Base-by-base conservation (phyloP, 352 stramenopile genomes). In the Phytopythium litorale region DNA sequence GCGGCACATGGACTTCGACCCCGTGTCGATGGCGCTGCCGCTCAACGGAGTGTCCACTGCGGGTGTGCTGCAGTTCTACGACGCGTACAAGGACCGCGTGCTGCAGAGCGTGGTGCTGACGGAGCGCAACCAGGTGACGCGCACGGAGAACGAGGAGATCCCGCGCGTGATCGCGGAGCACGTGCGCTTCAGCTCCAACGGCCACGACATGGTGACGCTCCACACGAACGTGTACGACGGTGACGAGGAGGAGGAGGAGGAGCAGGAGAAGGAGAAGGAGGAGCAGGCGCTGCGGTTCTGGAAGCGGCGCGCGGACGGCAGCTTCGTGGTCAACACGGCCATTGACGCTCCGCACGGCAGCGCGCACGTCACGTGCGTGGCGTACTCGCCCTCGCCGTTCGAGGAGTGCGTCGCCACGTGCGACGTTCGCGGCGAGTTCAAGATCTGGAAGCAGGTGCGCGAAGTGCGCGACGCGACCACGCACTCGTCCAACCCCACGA, bases 81-180 rank as follows among this genome's bases (percentile, higher is more conserved):
- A 93, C 23, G 80, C 86, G 19, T 88, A 90, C 65, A 76, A 87
- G 40, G 82, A 95, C 63, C 86, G 82, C 16, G 82, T 95, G 33
- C 62, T 93, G 5, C 70, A 81, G 62, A 90, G 74, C 35, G 62
- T 95, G 33, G 40, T 81, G 59, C 68, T 95, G 11, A 92, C 83
- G 25, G 81, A 92, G 51, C 86, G 86, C 43, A 95, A 95, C 68
- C 84, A 92, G 50, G 84, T 95, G 28, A 89, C 86, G n/a, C 79
- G 81, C 40, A 92, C 84, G 0, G 79, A 91, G 16, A 67, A 88
- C 45, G 84, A 92, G 55, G 60, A 72, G 51, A 56, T 91, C 32
- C 78, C 80, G 11, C 66, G 73, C 48, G 70, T 89, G 32, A 56
- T 79, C 23, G 79, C 81, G 0, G 80, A 87, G 32, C 71, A 81